phyloP scores from a whole-genome alignment of 257 asterid genomes.

The Nicotiana tomentosiformis region DNA sequence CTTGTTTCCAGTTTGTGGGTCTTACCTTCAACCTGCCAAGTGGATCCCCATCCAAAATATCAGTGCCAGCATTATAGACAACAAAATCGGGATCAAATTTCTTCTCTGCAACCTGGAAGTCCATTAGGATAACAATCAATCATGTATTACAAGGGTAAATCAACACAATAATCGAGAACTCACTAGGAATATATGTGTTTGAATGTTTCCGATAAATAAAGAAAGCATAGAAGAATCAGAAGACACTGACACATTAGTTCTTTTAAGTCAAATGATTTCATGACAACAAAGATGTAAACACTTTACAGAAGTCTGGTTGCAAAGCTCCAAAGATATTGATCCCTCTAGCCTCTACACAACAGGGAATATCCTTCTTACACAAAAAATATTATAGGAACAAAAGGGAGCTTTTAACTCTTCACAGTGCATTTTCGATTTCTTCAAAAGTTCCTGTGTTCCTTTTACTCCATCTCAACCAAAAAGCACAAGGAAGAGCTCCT shows the following conservation, averaged over 20 bases:
- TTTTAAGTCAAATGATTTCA: background rate
- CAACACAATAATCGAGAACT: background rate
- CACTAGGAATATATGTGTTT: background rate
- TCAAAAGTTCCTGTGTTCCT: background rate
- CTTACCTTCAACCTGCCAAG: constrained; percentile 79
- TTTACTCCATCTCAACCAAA: background rate
- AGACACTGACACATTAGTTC: background rate
- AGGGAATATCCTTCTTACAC: background rate
- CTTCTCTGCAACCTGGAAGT: constrained; percentile 55
- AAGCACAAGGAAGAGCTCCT: background rate
- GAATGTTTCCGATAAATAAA: background rate
- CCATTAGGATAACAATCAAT: constrained; percentile 13
- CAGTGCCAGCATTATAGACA: constrained; percentile 92
- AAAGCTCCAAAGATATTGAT: background rate
- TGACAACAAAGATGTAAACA: background rate
- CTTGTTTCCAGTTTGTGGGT: background rate
- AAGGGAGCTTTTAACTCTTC: background rate
- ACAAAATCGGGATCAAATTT: constrained; percentile 71
- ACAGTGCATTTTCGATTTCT: background rate
- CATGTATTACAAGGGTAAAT: background rate
- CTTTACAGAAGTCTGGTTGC: background rate
- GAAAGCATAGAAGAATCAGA: background rate
- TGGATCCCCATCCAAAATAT: constrained; percentile 91
- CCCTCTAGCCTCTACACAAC: background rate
- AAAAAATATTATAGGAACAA: background rate